phyloP scores from a whole-genome alignment of 1,284 basidiomycete species.

The Apiotrichum sp. region DNA sequence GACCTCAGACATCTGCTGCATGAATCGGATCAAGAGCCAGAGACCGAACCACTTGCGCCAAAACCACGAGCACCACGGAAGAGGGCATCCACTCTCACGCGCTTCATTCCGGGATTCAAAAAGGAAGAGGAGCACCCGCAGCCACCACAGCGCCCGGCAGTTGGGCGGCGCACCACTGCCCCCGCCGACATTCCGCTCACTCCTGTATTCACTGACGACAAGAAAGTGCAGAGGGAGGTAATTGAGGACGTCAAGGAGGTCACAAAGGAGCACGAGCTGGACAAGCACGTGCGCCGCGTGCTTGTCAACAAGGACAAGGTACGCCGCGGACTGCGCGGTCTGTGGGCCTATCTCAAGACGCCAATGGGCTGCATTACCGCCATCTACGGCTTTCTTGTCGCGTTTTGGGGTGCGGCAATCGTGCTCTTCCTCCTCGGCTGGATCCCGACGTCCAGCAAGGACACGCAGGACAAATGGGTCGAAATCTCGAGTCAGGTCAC shows the following conservation, averaged over 20 bases:
- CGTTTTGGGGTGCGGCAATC: constrained; percentile 78
- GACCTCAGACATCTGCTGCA: neutral
- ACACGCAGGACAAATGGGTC: constrained; percentile 42
- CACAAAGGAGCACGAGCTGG: constrained; percentile 28
- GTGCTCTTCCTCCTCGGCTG: constrained; percentile 60
- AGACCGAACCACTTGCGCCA: neutral
- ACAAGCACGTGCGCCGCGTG: constrained; percentile 67
- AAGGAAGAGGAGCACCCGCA: too few relatives aligned
- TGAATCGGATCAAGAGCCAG: neutral
- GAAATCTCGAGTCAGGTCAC: constrained; percentile 67
- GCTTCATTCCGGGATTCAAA: neutral
- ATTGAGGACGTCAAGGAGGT: constrained; percentile 2
- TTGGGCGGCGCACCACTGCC: neutral
- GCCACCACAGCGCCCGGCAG: neutral
- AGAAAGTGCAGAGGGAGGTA: constrained; percentile 2
- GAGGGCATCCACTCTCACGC: neutral
- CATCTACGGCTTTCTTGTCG: constrained; percentile 71
- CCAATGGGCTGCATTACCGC: constrained; percentile 61
- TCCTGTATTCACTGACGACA: neutral
- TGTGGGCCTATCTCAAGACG: constrained; percentile 80
- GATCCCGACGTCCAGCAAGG: constrained; percentile 36
- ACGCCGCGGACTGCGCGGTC: constrained; percentile 59
- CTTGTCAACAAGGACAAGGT: constrained; percentile 61
- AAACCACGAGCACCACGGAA: neutral
- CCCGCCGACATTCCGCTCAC: neutral